These are phyloP conservation scores for Metarhizium humberi DNA, from an alignment of 2,329 filamentous ascomycete genomes.

Conservation along the genomic window DNA sequence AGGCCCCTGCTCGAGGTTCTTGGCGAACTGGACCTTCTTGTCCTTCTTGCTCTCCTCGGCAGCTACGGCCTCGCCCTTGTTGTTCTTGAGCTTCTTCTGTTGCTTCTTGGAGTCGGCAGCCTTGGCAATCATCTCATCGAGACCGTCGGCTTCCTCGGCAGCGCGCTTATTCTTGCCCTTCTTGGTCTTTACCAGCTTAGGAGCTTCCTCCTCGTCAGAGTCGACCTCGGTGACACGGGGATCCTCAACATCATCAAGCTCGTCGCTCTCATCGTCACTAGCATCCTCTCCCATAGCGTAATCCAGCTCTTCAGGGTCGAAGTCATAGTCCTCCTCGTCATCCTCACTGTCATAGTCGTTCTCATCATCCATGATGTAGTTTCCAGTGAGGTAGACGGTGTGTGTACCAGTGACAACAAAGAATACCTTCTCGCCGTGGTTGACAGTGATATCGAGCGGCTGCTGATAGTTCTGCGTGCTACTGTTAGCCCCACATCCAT, in stretches of 20 bases:
- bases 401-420: slow-evolving; percentile 88
- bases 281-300: slow-evolving; percentile 62
- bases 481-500: slow-evolving; percentile 15
- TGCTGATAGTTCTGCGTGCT: slow-evolving; percentile 77
- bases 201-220: slow-evolving; percentile 65
- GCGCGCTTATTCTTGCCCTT: slow-evolving; percentile 92
- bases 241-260: slow-evolving; percentile 68
- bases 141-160: slow-evolving; percentile 62
- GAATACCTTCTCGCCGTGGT: slow-evolving; percentile 81
- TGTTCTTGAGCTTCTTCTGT: slow-evolving; percentile 97
- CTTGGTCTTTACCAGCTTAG: slow-evolving; percentile 48
- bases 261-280: slow-evolving; percentile 65
- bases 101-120: slow-evolving; percentile 78
- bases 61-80: slow-evolving; percentile 78
- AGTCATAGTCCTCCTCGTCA: slow-evolving; percentile 68
- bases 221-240: slow-evolving; percentile 79
- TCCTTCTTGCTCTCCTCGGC: slow-evolving; percentile 52
- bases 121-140: slow-evolving; percentile 82
- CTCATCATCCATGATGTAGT: slow-evolving; percentile 75
- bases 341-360: slow-evolving; percentile 48
- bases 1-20: slow-evolving; percentile 96
- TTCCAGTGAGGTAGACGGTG: slow-evolving; percentile 86
- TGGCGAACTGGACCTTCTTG: slow-evolving; percentile 98
- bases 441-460: slow-evolving; percentile 83
- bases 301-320: slow-evolving; percentile 72